Base-by-base conservation (phyloP, 1,284 basidiomycete species). In the Cryptococcus depauperatus region DNA sequence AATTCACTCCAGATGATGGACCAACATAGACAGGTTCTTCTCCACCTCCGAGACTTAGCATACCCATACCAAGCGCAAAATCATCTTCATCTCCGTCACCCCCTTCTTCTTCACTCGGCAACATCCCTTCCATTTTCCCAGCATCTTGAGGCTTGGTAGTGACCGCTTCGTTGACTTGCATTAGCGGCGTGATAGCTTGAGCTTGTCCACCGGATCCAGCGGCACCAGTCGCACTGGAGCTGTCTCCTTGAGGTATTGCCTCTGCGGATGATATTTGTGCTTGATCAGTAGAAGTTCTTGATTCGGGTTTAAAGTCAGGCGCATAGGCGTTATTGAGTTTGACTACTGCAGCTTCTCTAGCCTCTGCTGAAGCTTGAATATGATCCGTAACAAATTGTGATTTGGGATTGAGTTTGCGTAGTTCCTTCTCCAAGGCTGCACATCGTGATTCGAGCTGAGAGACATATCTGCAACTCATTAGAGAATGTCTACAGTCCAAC, bases 1-100 rank as follows among this genome's bases (percentile, higher is more conserved):
- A 60, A 27, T 57, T 60, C 41, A 60, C 51, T 7, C 58, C 58
- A 7, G 58, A 60, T 34, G 56, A 58, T 18, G 54, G 56, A 18
- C 58, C 58, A 4, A 60, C 54, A 49, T 58, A 60, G 6, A 60
- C 50, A n/a, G 58, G 58, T 38, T 60, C 58, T 23, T 53, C 58
- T 4, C 50, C 47, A 0, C 58, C 58, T 33, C 50, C 47, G 8
- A 60, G 42, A 43, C 54, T 58, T 16, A 60, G 41, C 43, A 54
- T 47, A 10, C 58, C 56, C 19, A 60, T 51, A 10, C 56, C 56
- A 30, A 52, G 37, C 4, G 56, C 56, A 6, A 60, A 41, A 51
- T 60, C 58, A 13, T 56, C 54, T 21, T 58, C 50, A 21, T 54
- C 56, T 34, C 46, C 43, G 44, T 50, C 39, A 35, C 43, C 46